Evolutionary conservation across 208 protist genomes (phyloP), one percentile per base, ranked within the genome.

Genomic region (Acanthamoeba comandoni): DNA sequence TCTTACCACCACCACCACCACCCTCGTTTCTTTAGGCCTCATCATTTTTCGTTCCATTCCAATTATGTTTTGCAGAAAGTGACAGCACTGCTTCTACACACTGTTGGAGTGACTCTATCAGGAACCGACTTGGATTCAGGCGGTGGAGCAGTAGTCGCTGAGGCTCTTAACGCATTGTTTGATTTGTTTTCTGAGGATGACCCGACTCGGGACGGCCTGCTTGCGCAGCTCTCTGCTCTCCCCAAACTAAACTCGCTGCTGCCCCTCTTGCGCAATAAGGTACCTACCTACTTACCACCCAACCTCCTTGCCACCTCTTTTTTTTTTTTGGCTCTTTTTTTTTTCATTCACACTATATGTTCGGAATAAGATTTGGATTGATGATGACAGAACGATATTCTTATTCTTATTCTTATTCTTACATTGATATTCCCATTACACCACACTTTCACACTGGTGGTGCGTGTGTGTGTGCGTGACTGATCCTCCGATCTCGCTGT

Each of bases 151-250:
- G 75, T 85, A 15, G 75, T 85, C 53, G 75, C 75, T 2, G 75
- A 85, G 53, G 75, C 53, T 1, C 75, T 85, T 17, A 85, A 85
- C 75, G 65, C 53, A 12, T 29, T 85, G 15, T 85, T 85, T 35
- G 75, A 85, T 39, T 67, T 85, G 75, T 85, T 85, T 55, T 85
- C 75, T n/a, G 75, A 85, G 29, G 75, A 85, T 51, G 75, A 85
- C 75, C n/a, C n/a, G n/a, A n/a, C n/a, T n/a, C 58, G 65, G 75
- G 75, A 85, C 29, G 9, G 43, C 75, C 43, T 85, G 53, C 65
- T 85, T 19, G 15, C 75, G 15, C 75, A 85, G 75, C 75, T 85
- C 24, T 51, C 52, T 12, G 53, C 65, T 31, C 75, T 85, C 24
- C 52, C 75, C 75, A 85, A 85, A 35, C 75, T 85, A 17, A 22